phyloP scores from a whole-genome alignment of 306 rosid species.

The Acacia crassicarpa region DNA sequence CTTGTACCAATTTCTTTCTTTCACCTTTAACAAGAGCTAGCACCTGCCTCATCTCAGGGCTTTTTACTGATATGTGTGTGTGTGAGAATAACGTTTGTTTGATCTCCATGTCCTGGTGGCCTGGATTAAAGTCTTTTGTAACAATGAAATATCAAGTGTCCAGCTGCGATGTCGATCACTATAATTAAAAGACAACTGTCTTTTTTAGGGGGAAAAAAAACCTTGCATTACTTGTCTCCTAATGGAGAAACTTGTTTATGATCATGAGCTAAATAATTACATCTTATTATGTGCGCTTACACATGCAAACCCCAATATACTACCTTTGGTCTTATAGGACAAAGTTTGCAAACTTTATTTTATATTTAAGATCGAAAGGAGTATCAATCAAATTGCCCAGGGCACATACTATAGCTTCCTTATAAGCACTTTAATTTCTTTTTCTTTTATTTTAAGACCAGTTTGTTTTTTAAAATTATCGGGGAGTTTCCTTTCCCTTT shows the following conservation, averaged over 20 bases:
- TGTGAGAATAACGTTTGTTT: neutral
- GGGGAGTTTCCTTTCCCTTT: neutral
- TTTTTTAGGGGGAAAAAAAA: conserved; percentile 32
- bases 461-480: neutral
- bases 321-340: no score
- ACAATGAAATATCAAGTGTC: conserved; percentile 36
- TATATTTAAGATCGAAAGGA: no score
- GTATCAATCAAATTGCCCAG: conserved; percentile 23
- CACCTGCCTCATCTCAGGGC: conserved; percentile 26
- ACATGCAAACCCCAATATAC: conserved; percentile 32
- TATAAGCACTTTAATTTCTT: neutral
- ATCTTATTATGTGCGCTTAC: conserved; percentile 10
- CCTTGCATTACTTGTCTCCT: conserved; percentile 44
- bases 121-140: conserved; percentile 2
- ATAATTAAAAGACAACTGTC: conserved; percentile 47
- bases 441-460: neutral
- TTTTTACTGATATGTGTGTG: neutral
- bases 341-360: no score
- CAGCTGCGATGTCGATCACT: conserved; percentile 29
- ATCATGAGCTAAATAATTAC: conserved; percentile 36
- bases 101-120: conserved; percentile 23
- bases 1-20: neutral
- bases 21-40: neutral
- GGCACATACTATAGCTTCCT: neutral
- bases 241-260: conserved; percentile 37